A percentile compares a stretch with the other conserved stretches of the same genome.
phyloP scores from a whole-genome alignment of 208 protist species.

The Herpetomonas tarakana region DNA sequence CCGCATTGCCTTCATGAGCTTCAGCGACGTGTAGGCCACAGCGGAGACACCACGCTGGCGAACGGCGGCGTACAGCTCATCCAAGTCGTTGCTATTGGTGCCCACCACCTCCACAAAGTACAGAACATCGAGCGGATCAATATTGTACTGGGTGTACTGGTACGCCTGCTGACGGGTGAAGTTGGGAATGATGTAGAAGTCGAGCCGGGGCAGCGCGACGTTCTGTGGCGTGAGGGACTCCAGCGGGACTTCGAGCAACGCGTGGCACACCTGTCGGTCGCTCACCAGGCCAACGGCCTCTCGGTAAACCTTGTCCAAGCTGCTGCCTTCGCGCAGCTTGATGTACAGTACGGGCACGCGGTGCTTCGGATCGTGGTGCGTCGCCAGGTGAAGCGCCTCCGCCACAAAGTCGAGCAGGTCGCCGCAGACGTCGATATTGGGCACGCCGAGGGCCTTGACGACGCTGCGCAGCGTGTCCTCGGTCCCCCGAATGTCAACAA shows the following conservation, averaged over 20 bases:
- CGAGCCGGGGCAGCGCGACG: conserved; percentile 57
- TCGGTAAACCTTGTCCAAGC: conserved; percentile 61
- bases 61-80: conserved; percentile 76
- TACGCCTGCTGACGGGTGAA: conserved; percentile 70
- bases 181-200: conserved; percentile 74
- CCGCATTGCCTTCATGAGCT: conserved; percentile 70
- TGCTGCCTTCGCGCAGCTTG: conserved; percentile 65
- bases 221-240: conserved; percentile 49
- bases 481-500: conserved; percentile 61
- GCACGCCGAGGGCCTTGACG: conserved; percentile 62
- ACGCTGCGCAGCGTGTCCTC: conserved; percentile 66
- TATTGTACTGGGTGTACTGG: conserved; percentile 66
- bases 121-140: conserved; percentile 70
- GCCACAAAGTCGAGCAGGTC: conserved; percentile 73
- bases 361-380: conserved; percentile 15
- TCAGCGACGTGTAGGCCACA: conserved; percentile 59
- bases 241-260: conserved; percentile 72
- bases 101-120: conserved; percentile 76
- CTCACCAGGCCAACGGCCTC: conserved; percentile 65
- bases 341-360: conserved; percentile 63
- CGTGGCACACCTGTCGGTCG: conserved; percentile 66
- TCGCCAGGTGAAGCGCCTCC: conserved; percentile 35
- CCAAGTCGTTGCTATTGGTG: conserved; percentile 80
- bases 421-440: conserved; percentile 81
- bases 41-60: conserved; percentile 47